phyloP scores from a whole-genome alignment of 495 filamentous ascomycete species.

The Amniculicola lignicola region DNA sequence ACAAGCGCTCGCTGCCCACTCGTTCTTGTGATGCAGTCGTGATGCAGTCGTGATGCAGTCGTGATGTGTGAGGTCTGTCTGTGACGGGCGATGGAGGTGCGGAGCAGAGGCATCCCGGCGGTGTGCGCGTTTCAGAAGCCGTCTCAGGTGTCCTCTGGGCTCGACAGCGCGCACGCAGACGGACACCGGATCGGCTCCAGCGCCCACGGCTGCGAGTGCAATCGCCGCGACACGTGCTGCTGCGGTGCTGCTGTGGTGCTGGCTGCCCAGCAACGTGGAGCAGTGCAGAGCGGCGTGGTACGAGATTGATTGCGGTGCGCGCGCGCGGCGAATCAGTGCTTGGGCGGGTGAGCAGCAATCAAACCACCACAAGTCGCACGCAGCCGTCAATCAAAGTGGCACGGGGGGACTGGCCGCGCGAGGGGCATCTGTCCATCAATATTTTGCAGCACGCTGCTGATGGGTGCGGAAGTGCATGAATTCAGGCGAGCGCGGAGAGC shows the following conservation, averaged over 20 bases:
- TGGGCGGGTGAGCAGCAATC: neutral
- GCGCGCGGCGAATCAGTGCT: neutral
- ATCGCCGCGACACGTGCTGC: slow-evolving; percentile 6
- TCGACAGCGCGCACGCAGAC: slow-evolving; percentile 1
- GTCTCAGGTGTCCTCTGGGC: slow-evolving; percentile 20
- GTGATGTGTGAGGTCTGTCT: too few species aligned
- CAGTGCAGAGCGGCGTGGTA: neutral
- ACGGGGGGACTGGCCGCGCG: neutral
- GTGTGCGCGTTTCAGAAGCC: slow-evolving; percentile 26
- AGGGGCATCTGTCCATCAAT: neutral
- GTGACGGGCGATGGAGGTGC: neutral
- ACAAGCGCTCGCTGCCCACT: too few species aligned
- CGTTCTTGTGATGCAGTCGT: neutral
- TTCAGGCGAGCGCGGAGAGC: too few species aligned
- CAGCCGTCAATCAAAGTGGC: slow-evolving; percentile 9
- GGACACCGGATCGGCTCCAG: neutral
- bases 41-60: neutral
- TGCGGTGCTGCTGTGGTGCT: slow-evolving; percentile 3
- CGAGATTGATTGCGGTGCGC: neutral
- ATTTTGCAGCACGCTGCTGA: neutral
- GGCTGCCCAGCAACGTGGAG: slow-evolving; percentile 10
- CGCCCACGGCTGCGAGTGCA: neutral
- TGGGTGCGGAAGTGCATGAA: slow-evolving; percentile 5
- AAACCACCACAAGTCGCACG: neutral
- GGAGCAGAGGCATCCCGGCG: slow-evolving; percentile 1